A percentile compares a stretch with the other conserved stretches of the same genome.
phyloP scores from a whole-genome alignment of 2,329 filamentous ascomycete genomes.

The Fusarium sp. region DNA sequence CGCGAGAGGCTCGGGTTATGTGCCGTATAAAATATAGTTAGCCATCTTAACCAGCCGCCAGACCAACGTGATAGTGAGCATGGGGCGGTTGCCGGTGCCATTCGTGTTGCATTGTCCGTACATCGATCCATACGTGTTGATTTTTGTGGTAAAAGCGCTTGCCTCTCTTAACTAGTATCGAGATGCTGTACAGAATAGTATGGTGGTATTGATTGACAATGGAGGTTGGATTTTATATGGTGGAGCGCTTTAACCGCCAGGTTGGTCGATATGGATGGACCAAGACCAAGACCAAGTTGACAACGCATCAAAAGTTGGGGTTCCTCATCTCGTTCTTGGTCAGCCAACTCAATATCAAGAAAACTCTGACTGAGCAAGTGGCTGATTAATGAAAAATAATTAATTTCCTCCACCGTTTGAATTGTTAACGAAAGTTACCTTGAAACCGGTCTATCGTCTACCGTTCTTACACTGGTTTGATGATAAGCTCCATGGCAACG shows the following conservation, averaged over 20 bases:
- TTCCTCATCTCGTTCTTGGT: neutral
- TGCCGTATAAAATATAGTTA: constrained; percentile 4
- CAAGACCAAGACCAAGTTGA: constrained; percentile 5
- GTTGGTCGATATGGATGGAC: constrained; percentile 2
- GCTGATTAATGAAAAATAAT: neutral
- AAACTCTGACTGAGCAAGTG: neutral
- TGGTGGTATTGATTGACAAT: neutral
- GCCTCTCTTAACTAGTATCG: neutral
- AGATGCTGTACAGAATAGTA: neutral
- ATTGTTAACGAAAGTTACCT: constrained; percentile 8
- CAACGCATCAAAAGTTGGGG: constrained; percentile 14
- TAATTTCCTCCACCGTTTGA: constrained; percentile 1
- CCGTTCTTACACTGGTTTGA: constrained; percentile 21
- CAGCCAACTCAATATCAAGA: neutral
- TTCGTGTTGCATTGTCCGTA: constrained; percentile 26
- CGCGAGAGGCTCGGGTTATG: neutral
- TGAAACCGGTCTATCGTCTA: constrained; percentile 20
- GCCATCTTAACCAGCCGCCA: neutral
- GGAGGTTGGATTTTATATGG: constrained; percentile 8
- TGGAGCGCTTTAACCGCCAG: constrained; percentile 27
- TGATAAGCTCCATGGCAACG: constrained; percentile 14
- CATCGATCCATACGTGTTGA: constrained; percentile 11
- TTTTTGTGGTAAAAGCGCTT: neutral
- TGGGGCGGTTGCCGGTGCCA: constrained; percentile 25
- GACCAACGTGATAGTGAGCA: constrained; percentile 6